A percentile compares a stretch with the other conserved stretches of the same genome.
Conservation (phyloP, 176 grass and related monocot genomes). For the Oryza longistaminata region DNA sequence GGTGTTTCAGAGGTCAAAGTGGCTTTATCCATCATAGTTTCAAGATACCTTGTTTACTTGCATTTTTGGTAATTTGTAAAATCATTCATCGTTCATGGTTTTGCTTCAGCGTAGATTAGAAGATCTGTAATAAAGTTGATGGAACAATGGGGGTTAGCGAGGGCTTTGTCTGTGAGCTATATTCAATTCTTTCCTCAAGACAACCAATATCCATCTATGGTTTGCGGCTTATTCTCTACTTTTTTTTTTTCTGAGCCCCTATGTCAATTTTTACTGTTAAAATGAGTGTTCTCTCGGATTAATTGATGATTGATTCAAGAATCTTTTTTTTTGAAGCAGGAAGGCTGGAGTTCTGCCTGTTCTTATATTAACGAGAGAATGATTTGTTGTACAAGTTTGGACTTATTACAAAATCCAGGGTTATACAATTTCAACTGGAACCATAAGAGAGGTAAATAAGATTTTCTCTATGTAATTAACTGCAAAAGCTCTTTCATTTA, state of each 20-base stretch:
- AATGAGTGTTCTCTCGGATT: conserved; percentile 44
- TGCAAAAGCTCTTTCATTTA: no score
- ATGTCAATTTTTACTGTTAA: conserved; percentile 52
- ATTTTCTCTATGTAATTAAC: no score
- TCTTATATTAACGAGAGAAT: no score
- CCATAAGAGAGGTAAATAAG: no score
- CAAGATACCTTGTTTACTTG: conserved; percentile 52
- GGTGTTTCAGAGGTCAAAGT: conserved; percentile 71
- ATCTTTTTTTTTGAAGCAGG: no score
- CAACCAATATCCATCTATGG: conserved; percentile 68
- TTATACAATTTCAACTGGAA: no score
- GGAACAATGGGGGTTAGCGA: conserved; percentile 34
- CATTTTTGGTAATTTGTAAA: conserved; percentile 86
- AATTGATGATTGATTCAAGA: neutral
- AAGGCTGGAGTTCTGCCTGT: no score
- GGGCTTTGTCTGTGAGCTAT: conserved; percentile 60
- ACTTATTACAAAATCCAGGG: no score
- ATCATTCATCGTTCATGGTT: conserved; percentile 61
- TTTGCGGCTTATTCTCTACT: conserved; percentile 72
- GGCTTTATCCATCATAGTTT: conserved; percentile 64
- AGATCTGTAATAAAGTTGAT: no score
- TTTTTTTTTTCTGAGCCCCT: conserved; percentile 63
- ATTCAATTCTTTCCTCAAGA: conserved; percentile 70
- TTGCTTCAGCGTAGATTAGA: conserved; percentile 24
- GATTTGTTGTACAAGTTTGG: no score